Evolutionary conservation across 1,284 basidiomycete species (phyloP), one percentile per base, ranked within the genome.

Genomic region (Afroboletus lepidellus): DNA sequence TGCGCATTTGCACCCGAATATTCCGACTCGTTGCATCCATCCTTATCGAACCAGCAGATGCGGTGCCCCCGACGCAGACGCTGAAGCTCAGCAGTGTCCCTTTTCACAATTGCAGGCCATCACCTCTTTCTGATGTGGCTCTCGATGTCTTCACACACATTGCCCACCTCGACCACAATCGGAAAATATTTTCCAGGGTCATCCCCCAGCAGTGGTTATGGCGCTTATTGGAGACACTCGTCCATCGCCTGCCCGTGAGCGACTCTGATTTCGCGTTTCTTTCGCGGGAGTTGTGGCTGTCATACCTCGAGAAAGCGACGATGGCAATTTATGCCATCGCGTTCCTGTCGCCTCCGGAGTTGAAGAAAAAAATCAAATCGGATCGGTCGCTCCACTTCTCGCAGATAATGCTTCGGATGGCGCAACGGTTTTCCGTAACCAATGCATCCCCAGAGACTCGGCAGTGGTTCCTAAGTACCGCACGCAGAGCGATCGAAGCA

Each of bases 281-380:
- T 61, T 73, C 76, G 44, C 73, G 87, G 57, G 84, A 88, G 46
- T 69, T 77, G 20, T 91, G 90, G 80, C 71, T 95, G 41, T 83
- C 84, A 37, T 90, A 92, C 68, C 72, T 89, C 57, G 92, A 96
- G 73, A 86, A 90, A 54, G 73, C 82, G 39, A 77, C 89, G 20
- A 83, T 95, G 76, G 82, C 82, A 16, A 79, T 97, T 36, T 98
- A 97, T 74, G 87, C 88, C 32, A 74, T 98, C 54, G 84, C 87
- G 8, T 98, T 94, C 76, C 76, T 96, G 43, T 83, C 93, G 5
- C 80, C 92, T 1, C 84, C 85, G 1, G 71, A 77, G 29, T 67
- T 94, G 53, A 93, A 96, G 71, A 71, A 77, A 49, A 77, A 73
- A 51, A 78, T 95, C 60, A 88, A 90, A 57, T 65, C 72, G 39